A percentile compares a stretch with the other conserved stretches of the same genome.
These are phyloP conservation scores for Amphibolis antarctica DNA, from an alignment of 106 monocot genomes.

Conservation along the genomic window DNA sequence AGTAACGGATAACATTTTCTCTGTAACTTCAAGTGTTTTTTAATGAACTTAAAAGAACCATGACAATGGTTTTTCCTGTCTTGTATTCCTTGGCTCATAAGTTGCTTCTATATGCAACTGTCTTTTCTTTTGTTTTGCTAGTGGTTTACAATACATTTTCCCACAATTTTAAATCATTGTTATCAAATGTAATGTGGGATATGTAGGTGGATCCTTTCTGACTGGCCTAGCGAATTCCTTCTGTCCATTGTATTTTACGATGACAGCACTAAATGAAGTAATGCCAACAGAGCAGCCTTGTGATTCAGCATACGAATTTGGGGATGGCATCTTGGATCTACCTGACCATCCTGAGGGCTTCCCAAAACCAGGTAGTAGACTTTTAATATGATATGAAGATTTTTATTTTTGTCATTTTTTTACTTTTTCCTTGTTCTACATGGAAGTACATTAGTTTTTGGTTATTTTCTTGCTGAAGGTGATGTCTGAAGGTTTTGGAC, in stretches of 20 bases:
- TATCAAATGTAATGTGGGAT: not conserved
- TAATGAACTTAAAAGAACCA: too few relatives aligned
- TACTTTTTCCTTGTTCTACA: too few relatives aligned
- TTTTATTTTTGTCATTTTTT: too few relatives aligned
- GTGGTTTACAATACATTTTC: not conserved
- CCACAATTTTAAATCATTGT: not conserved
- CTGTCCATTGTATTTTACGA: conserved; percentile 61
- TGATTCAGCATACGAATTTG: conserved; percentile 75
- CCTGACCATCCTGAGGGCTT: conserved; percentile 45
- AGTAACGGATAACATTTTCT: not conserved
- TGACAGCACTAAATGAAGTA: conserved; percentile 40
- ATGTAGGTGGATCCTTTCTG: conserved; percentile 36
- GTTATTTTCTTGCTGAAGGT: too few relatives aligned
- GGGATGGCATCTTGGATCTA: conserved; percentile 45
- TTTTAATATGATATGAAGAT: not conserved
- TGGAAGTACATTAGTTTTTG: too few relatives aligned
- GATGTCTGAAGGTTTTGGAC: too few relatives aligned
- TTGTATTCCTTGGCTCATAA: too few relatives aligned
- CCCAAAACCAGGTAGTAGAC: conserved; percentile 38
- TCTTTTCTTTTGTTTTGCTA: not conserved
- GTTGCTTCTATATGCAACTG: too few relatives aligned
- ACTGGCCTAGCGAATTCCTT: conserved; percentile 23
- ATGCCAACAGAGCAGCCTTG: conserved; percentile 83
- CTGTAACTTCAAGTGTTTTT: too few relatives aligned
- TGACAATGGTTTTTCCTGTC: too few relatives aligned